Base-by-base conservation (phyloP, 225 moss, liverwort and hornwort species). In the Thuidium tamariscinum region DNA sequence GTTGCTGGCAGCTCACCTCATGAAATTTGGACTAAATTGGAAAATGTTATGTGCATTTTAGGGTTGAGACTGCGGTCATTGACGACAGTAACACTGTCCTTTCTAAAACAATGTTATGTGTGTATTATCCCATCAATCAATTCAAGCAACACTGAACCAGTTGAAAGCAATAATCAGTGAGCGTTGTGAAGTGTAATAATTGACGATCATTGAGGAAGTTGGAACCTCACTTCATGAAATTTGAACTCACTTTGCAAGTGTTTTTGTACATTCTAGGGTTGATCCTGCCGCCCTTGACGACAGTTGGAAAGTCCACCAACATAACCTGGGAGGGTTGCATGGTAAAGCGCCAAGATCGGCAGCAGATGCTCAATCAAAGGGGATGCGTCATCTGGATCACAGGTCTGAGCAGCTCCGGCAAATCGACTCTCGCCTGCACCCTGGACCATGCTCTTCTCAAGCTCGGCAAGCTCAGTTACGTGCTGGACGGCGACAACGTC, bases 301-400 rank as follows among this genome's bases (percentile, higher is more conserved):
- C 91, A 29, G 92, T 93, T 7, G 93, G 93, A 3, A 93, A 93
- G 81, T 94, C 94, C 13, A 92, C 94, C 14, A 94, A 94, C 82
- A 92, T 94, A 7, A 62, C 77, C 22, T 94, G 94, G 95, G 91
- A 94, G 60, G 95, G 92, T 74, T 91, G 89, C 77, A 91, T 91
- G 92, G 94, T 95, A 9, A 87, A 82, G 81, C 88, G 92, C 83
- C 85, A 89, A 57, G 90, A 95, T 32, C 88, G 94, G 39, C 51
- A 93, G 74, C 89, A 61, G 4, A 41, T 95, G 78, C 64, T 95
- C 26, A 82, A 92, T 46, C 95, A 95, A 22, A 91, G 86, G 86
- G 95, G 95, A 4, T 93, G 95, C 44, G 92, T 95, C 22, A 90
- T 95, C 54, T 95, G 95, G 95, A 94, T 95, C 39, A 95, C 94